A percentile compares a stretch with the other conserved stretches of the same genome.
phyloP scores from a whole-genome alignment of 805 yeast genomes.

The Candida pini region DNA sequence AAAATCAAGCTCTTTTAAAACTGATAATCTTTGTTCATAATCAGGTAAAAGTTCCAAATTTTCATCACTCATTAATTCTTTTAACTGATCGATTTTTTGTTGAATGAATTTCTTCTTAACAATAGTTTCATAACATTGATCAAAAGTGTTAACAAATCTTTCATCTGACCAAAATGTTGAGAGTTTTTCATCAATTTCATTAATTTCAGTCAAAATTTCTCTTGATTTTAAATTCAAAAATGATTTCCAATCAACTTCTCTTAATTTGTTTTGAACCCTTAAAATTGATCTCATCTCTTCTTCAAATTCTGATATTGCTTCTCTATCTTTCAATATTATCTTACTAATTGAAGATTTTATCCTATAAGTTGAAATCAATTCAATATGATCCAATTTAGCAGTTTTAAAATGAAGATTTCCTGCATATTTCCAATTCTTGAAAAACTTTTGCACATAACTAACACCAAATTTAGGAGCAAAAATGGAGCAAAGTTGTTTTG shows the following conservation, averaged over 20 bases:
- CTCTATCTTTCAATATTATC: constrained; percentile 31
- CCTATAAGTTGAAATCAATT: constrained; percentile 36
- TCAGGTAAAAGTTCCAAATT: constrained; percentile 88
- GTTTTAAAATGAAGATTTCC: constrained; percentile 25
- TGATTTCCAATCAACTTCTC: constrained; percentile 37
- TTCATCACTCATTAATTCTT: constrained; percentile 71
- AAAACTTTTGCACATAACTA: constrained; percentile 30
- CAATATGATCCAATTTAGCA: constrained; percentile 37
- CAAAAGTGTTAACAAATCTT: constrained; percentile 12
- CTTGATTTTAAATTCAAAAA: constrained; percentile 30
- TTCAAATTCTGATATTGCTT: constrained; percentile 32
- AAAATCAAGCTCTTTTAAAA: constrained; percentile 71
- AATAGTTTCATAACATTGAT: constrained; percentile 24
- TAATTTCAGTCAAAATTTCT: constrained; percentile 35
- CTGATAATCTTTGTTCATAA: constrained; percentile 82
- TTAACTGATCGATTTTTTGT: constrained; percentile 48
- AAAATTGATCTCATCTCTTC: constrained; percentile 32
- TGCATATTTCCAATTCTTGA: constrained; percentile 27
- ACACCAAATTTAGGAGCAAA: constrained; percentile 23
- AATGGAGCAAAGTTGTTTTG: constrained; percentile 14
- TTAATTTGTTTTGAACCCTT: constrained; percentile 35
- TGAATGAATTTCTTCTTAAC: constrained; percentile 41
- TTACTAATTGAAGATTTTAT: constrained; percentile 30
- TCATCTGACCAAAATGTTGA: constrained; percentile 24
- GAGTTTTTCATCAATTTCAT: constrained; percentile 20